Evolutionary conservation across 306 rosid genomes (phyloP), one percentile per base, ranked within the genome.

Genomic region (Lathyrus sativus): DNA sequence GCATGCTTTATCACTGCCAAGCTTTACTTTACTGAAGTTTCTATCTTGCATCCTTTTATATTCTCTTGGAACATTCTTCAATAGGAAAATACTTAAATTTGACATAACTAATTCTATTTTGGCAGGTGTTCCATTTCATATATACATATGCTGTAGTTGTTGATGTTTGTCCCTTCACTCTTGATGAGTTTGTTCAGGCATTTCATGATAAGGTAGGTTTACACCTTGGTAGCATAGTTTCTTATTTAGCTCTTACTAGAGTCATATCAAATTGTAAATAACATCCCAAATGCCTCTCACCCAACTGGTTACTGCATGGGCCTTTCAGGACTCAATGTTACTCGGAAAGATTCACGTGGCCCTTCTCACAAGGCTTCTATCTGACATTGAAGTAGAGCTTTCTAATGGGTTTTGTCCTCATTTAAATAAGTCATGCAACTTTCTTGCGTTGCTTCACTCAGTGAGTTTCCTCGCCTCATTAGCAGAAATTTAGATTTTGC

Each of bases 121-220:
- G 59, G 65, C 90, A 90, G 99, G 92, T 85, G 68, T 85, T 93
- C 79, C 97, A 90, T 83, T 93, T 93, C 82, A 84, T 93, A 64
- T 93, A 83, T 78, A 93, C 99, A 2, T 87, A 84, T 76, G 92
- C 96, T 58, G 14, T 72, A 18, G 74, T 81, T 48, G 78, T 84
- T 48, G 84, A 84, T 73, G 71, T 85, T 66, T 85, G 90, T 73
- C 78, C 97, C 79, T 93, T 93, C 89, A 93, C 89, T 42, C 89
- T 90, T 68, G 99, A 93, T 78, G 96, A 93, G 79, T 83, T 93
- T 75, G 89, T 87, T 76, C 96, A 88, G 82, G 86, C 99, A 59
- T 87, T 93, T 87, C 92, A 85, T 73, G 96, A 93, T 62, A 90
- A 87, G 99, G 99, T 93, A 73, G n/a, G 67, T 67, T 64, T 70